phyloP scores from a whole-genome alignment of 768 basidiomycete genomes.

The Chalciporus piperatus region DNA sequence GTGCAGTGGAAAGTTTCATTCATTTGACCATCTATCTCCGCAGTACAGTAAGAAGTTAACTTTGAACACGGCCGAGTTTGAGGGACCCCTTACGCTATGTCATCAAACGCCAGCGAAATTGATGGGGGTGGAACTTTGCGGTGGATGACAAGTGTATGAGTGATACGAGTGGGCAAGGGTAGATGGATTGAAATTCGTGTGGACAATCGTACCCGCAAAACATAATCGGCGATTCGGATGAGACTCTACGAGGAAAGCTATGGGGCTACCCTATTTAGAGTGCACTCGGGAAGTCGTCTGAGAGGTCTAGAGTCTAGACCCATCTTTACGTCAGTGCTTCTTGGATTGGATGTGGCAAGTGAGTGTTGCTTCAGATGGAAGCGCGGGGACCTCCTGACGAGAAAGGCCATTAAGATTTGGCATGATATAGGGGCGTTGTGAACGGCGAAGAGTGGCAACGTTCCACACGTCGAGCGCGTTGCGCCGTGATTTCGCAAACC shows the following conservation, averaged over 20 bases:
- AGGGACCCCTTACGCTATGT: conserved; percentile 20
- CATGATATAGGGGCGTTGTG: background rate
- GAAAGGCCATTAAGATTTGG: background rate
- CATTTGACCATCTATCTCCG: conserved; percentile 26
- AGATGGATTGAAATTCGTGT: too few species aligned
- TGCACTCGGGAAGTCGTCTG: too few species aligned
- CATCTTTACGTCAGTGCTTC: background rate
- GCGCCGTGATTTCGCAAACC: too few species aligned
- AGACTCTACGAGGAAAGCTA: too few species aligned
- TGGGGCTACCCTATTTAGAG: too few species aligned
- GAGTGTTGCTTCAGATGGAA: background rate
- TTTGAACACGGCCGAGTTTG: background rate
- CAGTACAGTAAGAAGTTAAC: conserved; percentile 4
- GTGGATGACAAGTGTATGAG: background rate
- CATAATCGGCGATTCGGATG: too few species aligned
- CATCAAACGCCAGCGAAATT: background rate
- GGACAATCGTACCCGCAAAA: too few species aligned
- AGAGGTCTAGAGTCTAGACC: background rate
- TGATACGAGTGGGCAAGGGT: background rate
- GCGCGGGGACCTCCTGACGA: background rate
- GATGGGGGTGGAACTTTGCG: background rate
- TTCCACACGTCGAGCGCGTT: too few species aligned
- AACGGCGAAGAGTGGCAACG: too few species aligned
- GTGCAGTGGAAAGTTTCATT: conserved; percentile 3
- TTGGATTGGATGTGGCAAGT: conserved; percentile 1